Evolutionary conservation across 768 basidiomycete genomes (phyloP).

Genomic region (Mycena pura): DNA sequence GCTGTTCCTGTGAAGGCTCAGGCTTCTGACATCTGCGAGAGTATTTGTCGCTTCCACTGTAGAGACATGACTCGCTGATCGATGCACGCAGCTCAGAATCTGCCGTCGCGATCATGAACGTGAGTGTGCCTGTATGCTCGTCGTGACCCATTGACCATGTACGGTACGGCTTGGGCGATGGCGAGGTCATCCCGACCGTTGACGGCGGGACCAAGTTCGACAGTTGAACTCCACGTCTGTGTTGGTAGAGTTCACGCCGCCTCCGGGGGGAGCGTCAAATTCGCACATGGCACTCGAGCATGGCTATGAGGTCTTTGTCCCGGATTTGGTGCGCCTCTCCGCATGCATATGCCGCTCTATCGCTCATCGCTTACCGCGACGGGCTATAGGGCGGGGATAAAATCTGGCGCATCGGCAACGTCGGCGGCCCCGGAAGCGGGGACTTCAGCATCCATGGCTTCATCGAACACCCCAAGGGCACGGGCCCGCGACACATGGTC

Average conservation of each 20-base stretch:
- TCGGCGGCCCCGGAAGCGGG: constrained; percentile 38
- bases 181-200: constrained; percentile 43
- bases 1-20: too few species aligned
- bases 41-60: neutral
- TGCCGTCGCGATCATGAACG: constrained; percentile 47
- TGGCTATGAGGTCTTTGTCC: constrained; percentile 48
- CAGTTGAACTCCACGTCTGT: constrained; percentile 31
- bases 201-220: constrained; percentile 15
- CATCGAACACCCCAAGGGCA: constrained; percentile 50
- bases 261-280: constrained; percentile 40
- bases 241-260: constrained; percentile 45
- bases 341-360: neutral
- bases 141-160: neutral
- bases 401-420: constrained; percentile 49
- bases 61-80: neutral
- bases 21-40: neutral
- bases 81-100: neutral
- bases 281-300: constrained; percentile 53
- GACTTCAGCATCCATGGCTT: constrained; percentile 48
- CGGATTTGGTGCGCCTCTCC: constrained; percentile 46
- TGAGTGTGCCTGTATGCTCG: constrained; percentile 18
- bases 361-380: neutral
- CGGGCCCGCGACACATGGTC: constrained; percentile 52
- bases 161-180: constrained; percentile 51
- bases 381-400: constrained; percentile 49